Conservation (phyloP, 2,329 filamentous ascomycete species). For the Cladosporium sp. region DNA sequence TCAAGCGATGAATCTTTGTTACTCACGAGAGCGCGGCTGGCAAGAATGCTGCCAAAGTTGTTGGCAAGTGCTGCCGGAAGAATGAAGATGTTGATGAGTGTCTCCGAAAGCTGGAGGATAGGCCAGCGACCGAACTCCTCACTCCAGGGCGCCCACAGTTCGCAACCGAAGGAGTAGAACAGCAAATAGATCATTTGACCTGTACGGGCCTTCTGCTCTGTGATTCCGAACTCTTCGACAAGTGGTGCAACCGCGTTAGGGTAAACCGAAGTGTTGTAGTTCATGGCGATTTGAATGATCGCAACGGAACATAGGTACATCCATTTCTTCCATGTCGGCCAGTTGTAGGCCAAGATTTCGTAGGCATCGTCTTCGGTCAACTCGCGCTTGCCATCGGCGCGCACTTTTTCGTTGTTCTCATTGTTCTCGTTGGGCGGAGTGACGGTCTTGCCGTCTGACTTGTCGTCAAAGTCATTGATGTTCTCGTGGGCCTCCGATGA, state of each 20-base stretch:
- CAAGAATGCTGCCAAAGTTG: conserved; percentile 43
- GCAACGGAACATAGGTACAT: conserved; percentile 49
- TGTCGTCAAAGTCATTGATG: conserved; percentile 14
- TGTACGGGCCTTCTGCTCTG: conserved; percentile 42
- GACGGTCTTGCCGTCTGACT: conserved; percentile 12
- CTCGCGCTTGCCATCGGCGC: conserved; percentile 24
- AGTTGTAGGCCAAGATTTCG: conserved; percentile 48
- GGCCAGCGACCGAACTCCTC: conserved; percentile 51
- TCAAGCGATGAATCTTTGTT: too few relatives aligned
- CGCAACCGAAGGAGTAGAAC: conserved; percentile 47
- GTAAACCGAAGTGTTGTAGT: conserved; percentile 53
- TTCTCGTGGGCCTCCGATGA: background rate
- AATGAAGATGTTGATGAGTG: conserved; percentile 52
- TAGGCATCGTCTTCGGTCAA: conserved; percentile 22
- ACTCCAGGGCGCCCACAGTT: conserved; percentile 54
- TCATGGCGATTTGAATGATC: conserved; percentile 52
- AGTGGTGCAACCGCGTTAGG: conserved; percentile 47
- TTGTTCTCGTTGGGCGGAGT: conserved; percentile 9
- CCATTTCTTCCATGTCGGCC: conserved; percentile 50
- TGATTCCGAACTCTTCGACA: conserved; percentile 43
- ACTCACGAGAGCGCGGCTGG: conserved; percentile 42
- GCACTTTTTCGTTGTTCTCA: background rate
- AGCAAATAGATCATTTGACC: conserved; percentile 49
- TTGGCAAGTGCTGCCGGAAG: conserved; percentile 44
- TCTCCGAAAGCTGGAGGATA: conserved; percentile 49